Evolutionary conservation across 2,329 filamentous ascomycete species (phyloP).

Genomic region (Fusarium bactridioides): DNA sequence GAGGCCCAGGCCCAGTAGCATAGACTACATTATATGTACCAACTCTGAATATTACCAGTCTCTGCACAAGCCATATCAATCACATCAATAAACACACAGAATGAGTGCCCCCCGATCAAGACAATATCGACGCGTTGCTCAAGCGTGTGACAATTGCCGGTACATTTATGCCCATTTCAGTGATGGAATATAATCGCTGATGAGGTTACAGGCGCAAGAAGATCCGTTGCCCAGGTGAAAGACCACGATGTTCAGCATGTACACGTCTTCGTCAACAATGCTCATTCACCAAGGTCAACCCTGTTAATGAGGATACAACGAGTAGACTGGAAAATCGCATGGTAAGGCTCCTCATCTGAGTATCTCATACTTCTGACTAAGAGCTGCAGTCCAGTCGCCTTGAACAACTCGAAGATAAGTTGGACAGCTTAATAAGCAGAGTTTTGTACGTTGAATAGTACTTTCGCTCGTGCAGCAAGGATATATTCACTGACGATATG

Average conservation of each 20-base stretch:
- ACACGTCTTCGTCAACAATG: constrained; percentile 12
- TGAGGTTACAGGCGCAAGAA: constrained; percentile 9
- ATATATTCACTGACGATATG: rapidly evolving
- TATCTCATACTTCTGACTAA: not conserved
- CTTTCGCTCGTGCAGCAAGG: rapidly evolving
- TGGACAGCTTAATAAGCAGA: constrained; percentile 15
- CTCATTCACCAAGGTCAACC: not conserved
- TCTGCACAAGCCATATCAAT: not conserved
- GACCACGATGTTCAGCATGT: constrained; percentile 25
- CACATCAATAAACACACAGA: rapidly evolving
- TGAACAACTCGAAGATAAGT: constrained; percentile 23
- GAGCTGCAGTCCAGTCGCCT: constrained; percentile 2
- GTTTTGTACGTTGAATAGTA: not conserved
- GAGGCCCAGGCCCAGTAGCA: not conserved
- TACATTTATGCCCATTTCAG: rapidly evolving
- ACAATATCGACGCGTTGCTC: constrained; percentile 17
- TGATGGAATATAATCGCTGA: not conserved
- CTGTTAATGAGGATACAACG: not conserved
- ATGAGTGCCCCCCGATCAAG: constrained; percentile 17
- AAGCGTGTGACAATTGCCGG: constrained; percentile 26
- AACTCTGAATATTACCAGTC: too few relatives aligned
- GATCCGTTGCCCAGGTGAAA: constrained; percentile 25
- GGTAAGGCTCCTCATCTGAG: not conserved
- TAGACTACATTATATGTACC: not conserved
- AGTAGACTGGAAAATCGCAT: not conserved